Base-by-base conservation (phyloP, 106 monocot species). In the Ottelia alismoides region DNA sequence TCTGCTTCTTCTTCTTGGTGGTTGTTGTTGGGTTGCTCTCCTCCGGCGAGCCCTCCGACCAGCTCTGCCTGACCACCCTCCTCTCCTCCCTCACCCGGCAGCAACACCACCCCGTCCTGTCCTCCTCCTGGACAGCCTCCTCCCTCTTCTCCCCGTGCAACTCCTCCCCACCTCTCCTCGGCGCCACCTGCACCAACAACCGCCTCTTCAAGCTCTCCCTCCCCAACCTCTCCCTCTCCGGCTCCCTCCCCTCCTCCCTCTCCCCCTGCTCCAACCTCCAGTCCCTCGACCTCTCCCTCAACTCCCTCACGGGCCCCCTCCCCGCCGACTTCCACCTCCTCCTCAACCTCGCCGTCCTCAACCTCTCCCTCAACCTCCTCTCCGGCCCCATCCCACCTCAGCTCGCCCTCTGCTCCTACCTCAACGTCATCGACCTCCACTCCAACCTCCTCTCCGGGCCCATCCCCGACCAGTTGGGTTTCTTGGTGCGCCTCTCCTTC, bases 351-450 rank as follows among this genome's bases (percentile, higher is more conserved):
- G 84, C 84, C 58, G 66, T 85, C 32, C 69, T 85, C 54, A 85
- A 85, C 72, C 79, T 85, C 65, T 79, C 79, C 59, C 27, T 62
- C 59, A 85, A 85, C 63, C 35, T 2, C 44, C 76, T 85, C 66
- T 79, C 79, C 24, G 84, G 84, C 25, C 55, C 53, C 22, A 85
- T 85, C 65, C 84, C 84, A 1, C 79, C 66, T 1, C 70, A 79
- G 55, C 69, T 85, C 62, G 72, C 79, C 50, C 55, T 73, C 66
- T 85, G 84, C 63, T 63, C 73, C 58, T 85, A 79, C 60, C 79
- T 85, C 47, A 85, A 85, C 78, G 70, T 85, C 62, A 85, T 85
- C 72, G 84, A 85, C 56, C 76, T 85, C 60, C 84, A 85, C 63
- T 52, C 64, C 35, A 85, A 79, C 70, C 31, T 12, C 2, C 72